phyloP scores from a whole-genome alignment of 2,329 filamentous ascomycete genomes.

The Dothistroma pini region DNA sequence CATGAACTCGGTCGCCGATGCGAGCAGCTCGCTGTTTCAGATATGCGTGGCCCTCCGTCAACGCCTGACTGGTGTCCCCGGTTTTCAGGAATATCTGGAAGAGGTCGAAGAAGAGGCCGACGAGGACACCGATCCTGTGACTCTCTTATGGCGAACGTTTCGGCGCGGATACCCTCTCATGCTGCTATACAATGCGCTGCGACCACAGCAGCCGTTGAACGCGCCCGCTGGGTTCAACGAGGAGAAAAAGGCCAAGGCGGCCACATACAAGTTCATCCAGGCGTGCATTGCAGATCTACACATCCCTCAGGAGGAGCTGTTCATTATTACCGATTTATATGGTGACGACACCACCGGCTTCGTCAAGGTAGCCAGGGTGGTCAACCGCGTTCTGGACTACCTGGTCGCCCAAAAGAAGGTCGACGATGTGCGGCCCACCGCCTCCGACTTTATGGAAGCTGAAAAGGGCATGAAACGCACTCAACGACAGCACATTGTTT shows the following conservation, averaged over 20 bases:
- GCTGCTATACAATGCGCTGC: constrained; percentile 81
- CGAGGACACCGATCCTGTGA: constrained; percentile 73
- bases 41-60: constrained; percentile 84
- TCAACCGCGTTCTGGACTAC: constrained; percentile 87
- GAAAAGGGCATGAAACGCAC: constrained; percentile 52
- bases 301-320: constrained; percentile 77
- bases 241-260: constrained; percentile 76
- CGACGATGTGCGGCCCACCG: constrained; percentile 50
- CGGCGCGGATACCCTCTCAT: constrained; percentile 79
- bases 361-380: constrained; percentile 91
- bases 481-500: constrained; percentile 82
- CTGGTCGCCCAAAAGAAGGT: constrained; percentile 75
- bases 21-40: constrained; percentile 87
- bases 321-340: constrained; percentile 87
- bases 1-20: constrained; percentile 94
- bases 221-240: constrained; percentile 53
- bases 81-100: constrained; percentile 70
- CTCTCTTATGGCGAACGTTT: constrained; percentile 84
- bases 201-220: constrained; percentile 62
- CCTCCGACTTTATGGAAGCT: constrained; percentile 53
- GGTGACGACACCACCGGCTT: constrained; percentile 95
- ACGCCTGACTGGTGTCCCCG: constrained; percentile 76
- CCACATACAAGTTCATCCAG: constrained; percentile 88
- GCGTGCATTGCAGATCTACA: constrained; percentile 80
- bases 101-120: constrained; percentile 68